Percentiles rank a stretch among this genome's conserved stretches.
Conservation (phyloP, 106 monocot species). For the Xerophyta viscosa region DNA sequence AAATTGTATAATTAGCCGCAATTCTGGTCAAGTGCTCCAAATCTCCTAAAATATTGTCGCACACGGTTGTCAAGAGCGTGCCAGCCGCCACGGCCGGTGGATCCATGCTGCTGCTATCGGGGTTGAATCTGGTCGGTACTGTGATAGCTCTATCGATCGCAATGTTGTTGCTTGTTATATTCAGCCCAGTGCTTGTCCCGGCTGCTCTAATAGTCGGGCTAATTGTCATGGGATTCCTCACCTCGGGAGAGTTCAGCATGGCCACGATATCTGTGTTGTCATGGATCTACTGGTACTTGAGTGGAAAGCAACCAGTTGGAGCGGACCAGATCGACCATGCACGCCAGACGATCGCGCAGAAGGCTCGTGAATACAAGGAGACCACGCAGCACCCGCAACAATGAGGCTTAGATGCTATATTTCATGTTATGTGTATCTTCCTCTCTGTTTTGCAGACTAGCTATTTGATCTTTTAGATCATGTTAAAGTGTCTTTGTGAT, state of each 20-base stretch:
- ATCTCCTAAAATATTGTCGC: no score
- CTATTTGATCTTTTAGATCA: no score
- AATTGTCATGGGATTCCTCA: not conserved
- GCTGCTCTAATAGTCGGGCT: not conserved
- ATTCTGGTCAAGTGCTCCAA: no score
- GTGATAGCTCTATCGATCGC: conserved; percentile 5
- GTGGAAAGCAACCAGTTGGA: conserved; percentile 7
- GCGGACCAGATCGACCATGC: conserved; percentile 11
- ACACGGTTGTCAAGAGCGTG: not conserved
- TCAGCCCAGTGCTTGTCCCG: conserved; percentile 17
- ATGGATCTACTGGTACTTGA: conserved; percentile 10
- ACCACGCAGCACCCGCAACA: not conserved
- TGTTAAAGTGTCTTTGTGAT: no score
- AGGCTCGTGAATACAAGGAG: conserved; percentile 2
- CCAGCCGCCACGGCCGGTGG: conserved; percentile 4
- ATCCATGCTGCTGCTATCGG: conserved; percentile 3
- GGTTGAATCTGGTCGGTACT: conserved; percentile 5
- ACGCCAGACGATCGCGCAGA: not conserved
- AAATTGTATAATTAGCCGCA: no score
- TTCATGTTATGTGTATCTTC: no score
- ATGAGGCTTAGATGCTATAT: no score
- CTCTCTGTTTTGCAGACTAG: no score
- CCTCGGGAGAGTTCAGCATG: conserved; percentile 8
- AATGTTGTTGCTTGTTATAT: conserved; percentile 8
- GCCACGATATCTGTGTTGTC: conserved; percentile 8